Base-by-base conservation (phyloP, 2,329 filamentous ascomycete species). In the Metarhizium album region DNA sequence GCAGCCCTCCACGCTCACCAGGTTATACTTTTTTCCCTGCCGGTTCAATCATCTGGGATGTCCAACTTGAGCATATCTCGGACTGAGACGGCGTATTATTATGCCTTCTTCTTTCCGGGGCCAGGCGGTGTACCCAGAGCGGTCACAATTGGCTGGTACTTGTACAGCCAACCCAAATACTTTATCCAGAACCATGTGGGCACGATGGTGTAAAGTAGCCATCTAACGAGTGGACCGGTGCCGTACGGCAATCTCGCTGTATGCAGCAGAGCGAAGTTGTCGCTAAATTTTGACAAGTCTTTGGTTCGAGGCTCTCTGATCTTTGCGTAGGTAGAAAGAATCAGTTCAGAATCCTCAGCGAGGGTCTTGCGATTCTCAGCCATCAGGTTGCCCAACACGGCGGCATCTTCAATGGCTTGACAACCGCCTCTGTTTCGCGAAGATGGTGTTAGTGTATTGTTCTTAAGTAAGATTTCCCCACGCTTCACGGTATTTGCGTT, bases 111-210 rank as follows among this genome's bases (percentile, higher is more conserved):
- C 46, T 52, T 47, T 31, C 24, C 37, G 45, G 24, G 37, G 38
- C 18, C 24, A 20, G 29, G 35, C 46, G 20, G 20, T 23, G 37
- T 22, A 40, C 37, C 37, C 24, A 54, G 49, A 1, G 47, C 47
- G 9, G 43, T 20, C 27, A 54, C 52, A 4, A 31, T 52, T 13
- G 56, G 56, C 40, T 58, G 56, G 37, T 56, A 53, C 6, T 48
- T 40, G 49, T 58, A 58, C 27, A 56, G 50, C 52, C 54, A 58
- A 16, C 51, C 40, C 14, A 58, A 50, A 27, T 55, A 58, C 40
- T 51, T 52, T 14, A 58, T 18, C 54, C 54, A 58, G 22, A 49
- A 45, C 49, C 51, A 52, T 22, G 49, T 35, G 24, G 56, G 56
- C 18, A 56, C 38, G 27, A 53, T 40, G 8, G 48, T 53, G 50